These are phyloP conservation scores for Cnidoscolus chayamansa DNA, from an alignment of 441 rosid species.

Conservation along the genomic window DNA sequence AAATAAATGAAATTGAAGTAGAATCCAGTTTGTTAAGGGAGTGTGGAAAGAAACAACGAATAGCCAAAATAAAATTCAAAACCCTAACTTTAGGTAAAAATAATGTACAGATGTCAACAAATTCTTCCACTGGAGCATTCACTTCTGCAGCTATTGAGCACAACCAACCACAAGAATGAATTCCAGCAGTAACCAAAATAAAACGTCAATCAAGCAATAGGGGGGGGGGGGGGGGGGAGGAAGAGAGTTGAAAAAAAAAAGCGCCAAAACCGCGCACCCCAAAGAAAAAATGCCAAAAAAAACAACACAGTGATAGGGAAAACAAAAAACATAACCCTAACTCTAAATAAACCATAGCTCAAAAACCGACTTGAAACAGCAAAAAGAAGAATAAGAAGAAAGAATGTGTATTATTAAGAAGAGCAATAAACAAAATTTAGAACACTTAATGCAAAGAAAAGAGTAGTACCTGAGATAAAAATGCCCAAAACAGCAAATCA, in stretches of 20 bases:
- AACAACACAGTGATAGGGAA: neutral
- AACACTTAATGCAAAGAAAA: conserved; percentile 4
- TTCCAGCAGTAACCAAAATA: neutral
- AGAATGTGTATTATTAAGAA: conserved; percentile 20
- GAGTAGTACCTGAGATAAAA: conserved; percentile 11
- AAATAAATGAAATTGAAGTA: conserved; percentile 3
- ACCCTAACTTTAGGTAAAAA: neutral
- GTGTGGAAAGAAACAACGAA: neutral
- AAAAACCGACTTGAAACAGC: neutral
- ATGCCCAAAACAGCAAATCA: neutral
- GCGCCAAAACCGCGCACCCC: neutral
- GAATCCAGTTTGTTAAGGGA: neutral
- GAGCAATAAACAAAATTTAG: neutral
- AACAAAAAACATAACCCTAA: neutral
- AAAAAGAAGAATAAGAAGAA: conserved; percentile 11
- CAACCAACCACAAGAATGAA: neutral
- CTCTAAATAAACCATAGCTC: neutral
- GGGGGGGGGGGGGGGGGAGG: too few species aligned
- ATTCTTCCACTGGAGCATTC: neutral
- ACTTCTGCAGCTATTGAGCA: neutral
- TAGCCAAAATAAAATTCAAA: neutral
- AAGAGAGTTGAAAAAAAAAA: neutral
- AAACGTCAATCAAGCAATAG: conserved; percentile 7
- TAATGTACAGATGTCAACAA: neutral
- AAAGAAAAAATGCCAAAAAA: neutral